Base-by-base conservation (phyloP, 192 early-diverging fungal genomes). In the Backusella morwellensis region DNA sequence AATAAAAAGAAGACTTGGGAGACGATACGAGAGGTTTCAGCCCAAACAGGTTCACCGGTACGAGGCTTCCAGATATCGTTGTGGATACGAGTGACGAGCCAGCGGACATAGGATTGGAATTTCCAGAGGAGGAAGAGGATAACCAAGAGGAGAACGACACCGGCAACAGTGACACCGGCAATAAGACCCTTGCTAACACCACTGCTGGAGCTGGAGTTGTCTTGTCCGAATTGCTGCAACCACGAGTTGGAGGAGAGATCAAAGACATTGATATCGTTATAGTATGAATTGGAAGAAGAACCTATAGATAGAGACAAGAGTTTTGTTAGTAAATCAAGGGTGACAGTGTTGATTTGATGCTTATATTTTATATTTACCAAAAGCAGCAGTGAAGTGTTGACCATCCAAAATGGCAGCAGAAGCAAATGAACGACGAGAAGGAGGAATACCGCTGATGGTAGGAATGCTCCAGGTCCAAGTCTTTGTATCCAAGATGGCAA, bases 1-100 rank as follows among this genome's bases (percentile, higher is more conserved):
- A 82, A 82, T 9, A 82, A 47, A 8, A 82, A 72, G 52, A 82
- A 66, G 17, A 82, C 72, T 56, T 82, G 80, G 44, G 73, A 78
- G 29, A 74, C 54, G 52, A 82, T 75, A 19, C 80, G 80, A 23
- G 73, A 59, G 14, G 80, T 82, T 78, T 82, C 80, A 35, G 80
- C 80, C 80, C 80, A 82, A 8, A 78, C 23, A 1, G 80, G 80
- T 75, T 82, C 80, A 78, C 80, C 80, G 56, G 44, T 72, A 75
- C 78, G 76, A 29, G 80, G 80, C 21, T 75, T 75, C 80, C 80
- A 82, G 35, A 82, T 76, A 75, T 82, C 80, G 35, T 52, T 15
- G 14, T 82, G 80, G 26, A 82, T 75, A 11, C 74, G 70, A 11
- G 50, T 67, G 9, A 78, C 74, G 14, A 82, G 29, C 76, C 77